phyloP scores from a whole-genome alignment of 306 rosid species.

The Lathyrus aphaca region DNA sequence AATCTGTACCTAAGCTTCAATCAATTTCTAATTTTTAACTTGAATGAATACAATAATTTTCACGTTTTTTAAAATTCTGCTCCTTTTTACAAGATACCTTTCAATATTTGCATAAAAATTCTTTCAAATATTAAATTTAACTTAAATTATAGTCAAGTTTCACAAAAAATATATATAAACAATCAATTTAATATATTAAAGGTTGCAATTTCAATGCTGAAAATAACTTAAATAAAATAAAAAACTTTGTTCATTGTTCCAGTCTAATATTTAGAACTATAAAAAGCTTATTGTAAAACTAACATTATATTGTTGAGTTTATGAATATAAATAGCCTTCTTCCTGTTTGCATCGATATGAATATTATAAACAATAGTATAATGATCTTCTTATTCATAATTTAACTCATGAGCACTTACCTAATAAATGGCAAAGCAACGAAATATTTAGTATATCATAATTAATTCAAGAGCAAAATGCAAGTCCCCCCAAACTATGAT shows the following conservation, averaged over 20 bases:
- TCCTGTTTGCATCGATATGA: conserved; percentile 6
- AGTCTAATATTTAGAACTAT: no score
- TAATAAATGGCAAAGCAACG: conserved; percentile 1
- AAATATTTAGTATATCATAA: background rate
- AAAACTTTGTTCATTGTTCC: no score
- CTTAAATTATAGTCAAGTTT: background rate
- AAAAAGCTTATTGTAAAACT: background rate
- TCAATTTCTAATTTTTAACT: background rate
- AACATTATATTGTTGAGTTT: background rate
- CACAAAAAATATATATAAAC: background rate
- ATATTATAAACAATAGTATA: conserved; percentile 8
- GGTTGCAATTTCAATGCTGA: no score
- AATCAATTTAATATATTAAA: background rate
- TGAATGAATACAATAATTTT: background rate
- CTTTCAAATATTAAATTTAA: background rate
- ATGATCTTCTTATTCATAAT: conserved; percentile 15
- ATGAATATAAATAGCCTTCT: background rate
- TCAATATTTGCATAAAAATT: background rate
- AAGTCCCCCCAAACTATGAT: conserved; percentile 1
- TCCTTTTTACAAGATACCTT: background rate
- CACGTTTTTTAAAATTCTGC: background rate
- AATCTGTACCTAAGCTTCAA: background rate
- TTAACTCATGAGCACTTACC: conserved; percentile 15
- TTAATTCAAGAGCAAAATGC: conserved; percentile 2
- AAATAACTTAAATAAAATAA: no score